Evolutionary conservation across 768 basidiomycete genomes (phyloP).

Genomic region (Lyophyllum semitale): DNA sequence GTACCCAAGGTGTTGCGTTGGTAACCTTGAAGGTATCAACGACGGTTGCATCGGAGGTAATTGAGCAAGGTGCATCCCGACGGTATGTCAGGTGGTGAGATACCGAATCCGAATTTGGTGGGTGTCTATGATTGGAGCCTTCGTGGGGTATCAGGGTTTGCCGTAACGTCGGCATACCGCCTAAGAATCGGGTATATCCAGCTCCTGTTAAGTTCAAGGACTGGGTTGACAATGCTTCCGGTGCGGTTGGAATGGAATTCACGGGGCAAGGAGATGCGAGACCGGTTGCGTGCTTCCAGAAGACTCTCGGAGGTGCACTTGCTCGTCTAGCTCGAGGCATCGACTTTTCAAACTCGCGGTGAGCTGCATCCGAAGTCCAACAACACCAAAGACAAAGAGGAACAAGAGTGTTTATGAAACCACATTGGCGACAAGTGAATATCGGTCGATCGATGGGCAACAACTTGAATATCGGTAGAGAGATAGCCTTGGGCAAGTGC

Average conservation of each 20-base stretch:
- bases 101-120: not conserved
- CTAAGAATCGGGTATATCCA: not conserved
- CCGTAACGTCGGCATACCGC: not conserved
- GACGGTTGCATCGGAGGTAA: not conserved
- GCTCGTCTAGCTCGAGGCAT: constrained; percentile 36
- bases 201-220: not conserved
- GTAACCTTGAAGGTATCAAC: constrained; percentile 9
- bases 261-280: not conserved
- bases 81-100: not conserved
- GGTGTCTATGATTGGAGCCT: not conserved
- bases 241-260: not conserved
- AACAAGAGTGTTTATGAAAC: constrained; percentile 48
- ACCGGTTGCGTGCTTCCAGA: constrained; percentile 12
- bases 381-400: constrained; percentile 54
- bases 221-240: not conserved
- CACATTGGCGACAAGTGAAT: constrained; percentile 48
- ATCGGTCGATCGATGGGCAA: constrained; percentile 39
- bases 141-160: not conserved
- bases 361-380: constrained; percentile 45
- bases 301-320: constrained; percentile 29
- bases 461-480: constrained; percentile 46
- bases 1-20: constrained; percentile 17
- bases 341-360: constrained; percentile 38
- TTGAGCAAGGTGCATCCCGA: not conserved
- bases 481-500: constrained; percentile 46